Base-by-base conservation (phyloP, 2,329 filamentous ascomycete species). In the Clarireedia homoeocarpa region DNA sequence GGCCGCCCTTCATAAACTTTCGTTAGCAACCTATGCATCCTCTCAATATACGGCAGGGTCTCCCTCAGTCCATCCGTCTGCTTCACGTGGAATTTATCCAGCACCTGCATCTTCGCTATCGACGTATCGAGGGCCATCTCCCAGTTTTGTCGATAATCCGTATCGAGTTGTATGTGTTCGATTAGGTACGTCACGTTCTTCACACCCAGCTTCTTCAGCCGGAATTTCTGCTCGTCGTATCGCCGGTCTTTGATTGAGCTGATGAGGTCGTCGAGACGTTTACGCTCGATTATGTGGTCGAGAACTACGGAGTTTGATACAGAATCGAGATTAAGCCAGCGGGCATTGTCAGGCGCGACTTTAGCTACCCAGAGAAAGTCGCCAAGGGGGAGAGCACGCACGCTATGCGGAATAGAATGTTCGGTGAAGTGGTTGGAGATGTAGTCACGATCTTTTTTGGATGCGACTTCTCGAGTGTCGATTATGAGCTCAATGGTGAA, bases 141-240 rank as follows among this genome's bases (percentile, higher is more conserved):
- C 64, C 85, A 84, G 89, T 85, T 23, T 83, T 76, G 71, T 38
- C 75, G 74, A 42, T 75, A 69, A 6, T 80, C 75, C 0, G 77
- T 66, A 45, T 84, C 77, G 66, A 89, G 77, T 10, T 78, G 68
- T 57, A 86, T 85, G 62, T 91, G 84, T 67, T 94, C 89, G 55
- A 94, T 79, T 24, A 94, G 77, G 66, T 92, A 94, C 39, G 89
- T 78, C 14, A 91, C 85, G 63, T 91, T 87, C 57, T 81, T 82
- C n/a, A 89, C 76, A 0, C 88, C 88, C 0, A 83, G 88, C 51
- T 82, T 82, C 54, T 80, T 79, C 10, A 92, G 76, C 1, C 89
- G 84, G 67, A 91, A 92, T 67, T 94, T 92, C 67, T 94, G 89
- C 68, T 94, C 89, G 62, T 86, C 85, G 63, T 91, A 92, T 2